Percentiles rank a stretch among this genome's conserved stretches.
Conservation (phyloP, 2,329 filamentous ascomycete species). For the Penicillium janthinellum region DNA sequence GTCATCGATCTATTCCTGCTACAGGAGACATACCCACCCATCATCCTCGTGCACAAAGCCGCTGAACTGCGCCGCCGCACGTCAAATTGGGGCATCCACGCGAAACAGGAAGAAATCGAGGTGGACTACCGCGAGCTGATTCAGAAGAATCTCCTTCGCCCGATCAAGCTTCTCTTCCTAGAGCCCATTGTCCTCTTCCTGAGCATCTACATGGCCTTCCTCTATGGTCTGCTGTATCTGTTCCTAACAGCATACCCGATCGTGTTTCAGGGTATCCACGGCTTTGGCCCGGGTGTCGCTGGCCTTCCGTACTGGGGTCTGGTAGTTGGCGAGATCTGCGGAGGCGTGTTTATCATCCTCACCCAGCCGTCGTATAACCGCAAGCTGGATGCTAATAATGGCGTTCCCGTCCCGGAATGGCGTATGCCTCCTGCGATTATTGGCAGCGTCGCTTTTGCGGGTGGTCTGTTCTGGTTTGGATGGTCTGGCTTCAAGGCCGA, state of each 20-base stretch:
- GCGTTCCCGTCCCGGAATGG: slow-evolving; percentile 59
- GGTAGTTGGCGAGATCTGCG: slow-evolving; percentile 70
- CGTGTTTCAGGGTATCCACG: slow-evolving; percentile 38
- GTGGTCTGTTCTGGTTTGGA: slow-evolving; percentile 75
- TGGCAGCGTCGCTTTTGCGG: slow-evolving; percentile 55
- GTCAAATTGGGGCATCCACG: slow-evolving; percentile 43
- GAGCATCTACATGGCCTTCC: slow-evolving; percentile 38
- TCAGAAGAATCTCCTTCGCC: slow-evolving; percentile 53
- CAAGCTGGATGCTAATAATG: slow-evolving; percentile 68
- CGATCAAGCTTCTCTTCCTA: slow-evolving; percentile 46
- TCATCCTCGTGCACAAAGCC: slow-evolving; percentile 57
- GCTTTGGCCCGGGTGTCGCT: slow-evolving; percentile 67
- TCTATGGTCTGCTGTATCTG: slow-evolving; percentile 38
- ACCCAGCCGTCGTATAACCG: slow-evolving; percentile 68
- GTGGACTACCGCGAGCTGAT: slow-evolving; percentile 11
- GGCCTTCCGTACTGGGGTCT: slow-evolving; percentile 86
- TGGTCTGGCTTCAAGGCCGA: slow-evolving; percentile 63
- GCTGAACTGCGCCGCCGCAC: slow-evolving; percentile 14
- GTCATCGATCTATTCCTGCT: slow-evolving; percentile 54
- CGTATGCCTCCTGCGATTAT: slow-evolving; percentile 55
- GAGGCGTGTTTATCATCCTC: slow-evolving; percentile 64
- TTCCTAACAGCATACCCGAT: slow-evolving; percentile 41
- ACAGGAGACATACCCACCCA: slow-evolving; percentile 59
- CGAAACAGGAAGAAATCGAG: slow-evolving; percentile 52
- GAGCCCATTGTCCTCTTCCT: slow-evolving; percentile 48